These are phyloP conservation scores for Fusarium sp. DNA, from an alignment of 2,329 filamentous ascomycete species.

Conservation along the genomic window DNA sequence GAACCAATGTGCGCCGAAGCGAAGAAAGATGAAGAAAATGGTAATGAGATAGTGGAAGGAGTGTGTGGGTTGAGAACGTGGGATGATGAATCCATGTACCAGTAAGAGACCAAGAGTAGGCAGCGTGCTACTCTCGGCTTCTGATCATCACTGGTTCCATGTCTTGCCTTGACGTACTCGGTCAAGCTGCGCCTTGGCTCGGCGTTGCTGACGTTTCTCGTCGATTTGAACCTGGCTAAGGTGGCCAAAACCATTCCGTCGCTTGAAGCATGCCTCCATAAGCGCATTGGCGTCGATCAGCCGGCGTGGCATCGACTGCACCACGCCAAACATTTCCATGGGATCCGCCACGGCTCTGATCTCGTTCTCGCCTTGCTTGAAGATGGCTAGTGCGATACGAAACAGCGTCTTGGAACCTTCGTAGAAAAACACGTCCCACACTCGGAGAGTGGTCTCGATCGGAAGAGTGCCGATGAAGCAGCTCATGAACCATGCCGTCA, in stretches of 20 bases:
- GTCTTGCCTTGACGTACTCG: slow-evolving; percentile 44
- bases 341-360: slow-evolving; percentile 83
- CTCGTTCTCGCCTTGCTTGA: slow-evolving; percentile 85
- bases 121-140: slow-evolving; percentile 17
- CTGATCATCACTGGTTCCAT: slow-evolving; percentile 44
- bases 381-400: slow-evolving; percentile 87
- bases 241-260: slow-evolving; percentile 81
- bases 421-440: slow-evolving; percentile 97
- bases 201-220: slow-evolving; percentile 73
- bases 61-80: slow-evolving; percentile 11
- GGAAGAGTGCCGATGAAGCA: slow-evolving; percentile 93
- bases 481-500: slow-evolving; percentile 98
- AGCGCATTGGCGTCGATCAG: slow-evolving; percentile 84
- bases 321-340: slow-evolving; percentile 95
- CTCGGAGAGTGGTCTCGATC: slow-evolving; percentile 88
- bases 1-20: slow-evolving; percentile 28
- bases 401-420: slow-evolving; percentile 95
- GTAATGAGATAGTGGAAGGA: slow-evolving; percentile 22
- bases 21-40: slow-evolving; percentile 2
- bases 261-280: slow-evolving; percentile 83
- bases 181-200: slow-evolving; percentile 61
- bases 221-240: slow-evolving; percentile 86
- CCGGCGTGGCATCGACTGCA: slow-evolving; percentile 84
- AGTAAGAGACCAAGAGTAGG: slow-evolving; percentile 49
- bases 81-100: background rate